These are phyloP conservation scores for Fusarium armeniacum DNA, from an alignment of 2,329 filamentous ascomycete species.

Conservation along the genomic window DNA sequence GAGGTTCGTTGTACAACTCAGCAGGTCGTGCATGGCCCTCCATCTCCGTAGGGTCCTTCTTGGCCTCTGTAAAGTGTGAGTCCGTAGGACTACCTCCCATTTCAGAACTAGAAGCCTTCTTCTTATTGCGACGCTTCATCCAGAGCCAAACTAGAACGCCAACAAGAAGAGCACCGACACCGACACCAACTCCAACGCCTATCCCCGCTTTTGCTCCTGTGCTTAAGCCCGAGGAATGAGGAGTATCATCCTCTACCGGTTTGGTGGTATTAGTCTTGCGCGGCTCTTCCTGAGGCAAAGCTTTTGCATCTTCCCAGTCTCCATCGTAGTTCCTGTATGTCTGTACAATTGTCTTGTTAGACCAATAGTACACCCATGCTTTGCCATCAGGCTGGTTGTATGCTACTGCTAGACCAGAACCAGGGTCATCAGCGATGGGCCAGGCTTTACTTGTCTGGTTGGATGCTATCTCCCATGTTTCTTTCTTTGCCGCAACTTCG, in stretches of 20 bases:
- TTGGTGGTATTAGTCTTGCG: background rate
- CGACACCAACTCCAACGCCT: conserved; percentile 3
- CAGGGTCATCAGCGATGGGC: conserved; percentile 4
- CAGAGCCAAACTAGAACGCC: background rate
- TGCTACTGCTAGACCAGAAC: conserved; percentile 8
- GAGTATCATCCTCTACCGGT: background rate
- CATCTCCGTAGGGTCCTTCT: background rate
- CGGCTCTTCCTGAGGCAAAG: background rate
- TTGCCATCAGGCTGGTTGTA: conserved; percentile 10
- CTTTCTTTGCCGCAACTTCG: background rate
- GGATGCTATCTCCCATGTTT: conserved; percentile 1
- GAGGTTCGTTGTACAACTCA: background rate
- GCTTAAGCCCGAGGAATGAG: background rate
- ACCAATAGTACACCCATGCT: conserved; percentile 18
- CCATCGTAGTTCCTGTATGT: conserved; percentile 10
- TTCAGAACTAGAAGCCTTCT: background rate
- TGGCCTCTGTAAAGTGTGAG: background rate
- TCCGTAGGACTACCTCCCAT: background rate
- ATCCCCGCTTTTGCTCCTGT: background rate
- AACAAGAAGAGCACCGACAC: background rate
- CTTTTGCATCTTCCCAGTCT: background rate
- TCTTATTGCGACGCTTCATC: background rate
- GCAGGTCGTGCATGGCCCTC: background rate
- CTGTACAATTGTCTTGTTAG: conserved; percentile 16
- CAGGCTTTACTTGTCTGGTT: conserved; percentile 8